A percentile compares a stretch with the other conserved stretches of the same genome.
Evolutionary conservation across 2,329 filamentous ascomycete species (phyloP).

Genomic region (Dactylonectria macrodidyma): DNA sequence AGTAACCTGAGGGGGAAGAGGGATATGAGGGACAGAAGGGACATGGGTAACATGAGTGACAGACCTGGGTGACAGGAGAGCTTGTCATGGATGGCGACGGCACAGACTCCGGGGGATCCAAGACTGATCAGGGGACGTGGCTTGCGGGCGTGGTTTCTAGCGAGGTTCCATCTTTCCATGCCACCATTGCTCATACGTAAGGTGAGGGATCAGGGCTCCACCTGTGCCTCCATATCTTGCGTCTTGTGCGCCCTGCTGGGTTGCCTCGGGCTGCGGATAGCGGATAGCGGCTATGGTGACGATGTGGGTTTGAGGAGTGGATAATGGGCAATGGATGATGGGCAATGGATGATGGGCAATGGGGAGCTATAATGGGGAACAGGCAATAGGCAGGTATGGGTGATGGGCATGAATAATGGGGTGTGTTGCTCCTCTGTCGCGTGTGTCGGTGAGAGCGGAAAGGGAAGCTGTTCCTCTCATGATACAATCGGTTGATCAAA

Average conservation of each 20-base stretch:
- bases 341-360: not conserved
- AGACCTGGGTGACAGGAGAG: not conserved
- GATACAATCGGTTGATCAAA: slow-evolving; percentile 1
- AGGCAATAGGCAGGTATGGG: not conserved
- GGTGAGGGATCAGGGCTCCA: slow-evolving; percentile 19
- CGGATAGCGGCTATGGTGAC: slow-evolving; percentile 15
- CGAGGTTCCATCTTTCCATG: slow-evolving; percentile 33
- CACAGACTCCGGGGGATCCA: slow-evolving; percentile 30
- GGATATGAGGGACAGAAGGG: not conserved
- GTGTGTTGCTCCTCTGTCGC: not conserved
- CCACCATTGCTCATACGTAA: slow-evolving; percentile 21
- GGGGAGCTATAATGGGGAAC: not conserved
- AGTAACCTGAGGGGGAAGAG: not conserved
- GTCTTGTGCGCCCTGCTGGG: slow-evolving; percentile 12
- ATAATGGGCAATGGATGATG: slow-evolving; percentile 3
- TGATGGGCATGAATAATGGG: not conserved
- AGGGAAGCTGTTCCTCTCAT: slow-evolving; percentile 13
- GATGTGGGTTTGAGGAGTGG: slow-evolving; percentile 19
- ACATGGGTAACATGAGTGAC: slow-evolving; percentile 1
- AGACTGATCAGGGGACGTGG: slow-evolving; percentile 12
- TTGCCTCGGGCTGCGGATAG: slow-evolving; percentile 9
- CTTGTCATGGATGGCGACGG: slow-evolving; percentile 19
- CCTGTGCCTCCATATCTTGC: slow-evolving; percentile 15
- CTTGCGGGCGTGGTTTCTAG: slow-evolving; percentile 28
- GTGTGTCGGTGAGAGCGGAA: slow-evolving; percentile 22